Conservation (phyloP, 2,329 filamentous ascomycete species). For the Rhexocercosporidium sp. region DNA sequence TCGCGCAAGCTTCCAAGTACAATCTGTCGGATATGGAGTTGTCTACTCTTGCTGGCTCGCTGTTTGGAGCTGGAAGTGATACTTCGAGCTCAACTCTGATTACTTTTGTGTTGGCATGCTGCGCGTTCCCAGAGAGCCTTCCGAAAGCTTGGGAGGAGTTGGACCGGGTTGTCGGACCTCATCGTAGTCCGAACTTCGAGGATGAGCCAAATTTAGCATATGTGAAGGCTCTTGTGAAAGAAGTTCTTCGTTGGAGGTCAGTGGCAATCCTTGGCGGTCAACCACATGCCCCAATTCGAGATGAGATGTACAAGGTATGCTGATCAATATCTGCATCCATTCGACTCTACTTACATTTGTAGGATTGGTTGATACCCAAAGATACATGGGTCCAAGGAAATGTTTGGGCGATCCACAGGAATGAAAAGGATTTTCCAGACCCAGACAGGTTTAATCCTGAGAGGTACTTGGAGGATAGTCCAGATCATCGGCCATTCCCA, state of each 20-base stretch:
- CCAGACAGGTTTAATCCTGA: conserved; percentile 52
- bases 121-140: conserved; percentile 35
- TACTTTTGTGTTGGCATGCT: conserved; percentile 47
- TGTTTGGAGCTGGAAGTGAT: conserved; percentile 49
- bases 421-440: conserved; percentile 43
- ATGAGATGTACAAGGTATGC: conserved; percentile 56
- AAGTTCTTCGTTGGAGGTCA: conserved; percentile 52
- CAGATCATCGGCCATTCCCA: conserved; percentile 51
- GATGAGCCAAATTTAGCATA: conserved; percentile 52
- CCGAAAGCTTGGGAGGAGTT: conserved; percentile 46
- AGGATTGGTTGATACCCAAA: conserved; percentile 24
- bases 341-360: not conserved
- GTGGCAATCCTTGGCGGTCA: conserved; percentile 53
- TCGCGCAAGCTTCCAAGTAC: conserved; percentile 33
- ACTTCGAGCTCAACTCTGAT: conserved; percentile 43
- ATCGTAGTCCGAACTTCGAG: conserved; percentile 52
- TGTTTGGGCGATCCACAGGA: conserved; percentile 21
- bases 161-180: conserved; percentile 53
- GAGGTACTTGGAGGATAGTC: conserved; percentile 46
- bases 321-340: not conserved
- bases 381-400: conserved; percentile 45
- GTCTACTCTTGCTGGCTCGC: conserved; percentile 42
- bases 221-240: conserved; percentile 52
- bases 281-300: conserved; percentile 57
- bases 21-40: conserved; percentile 27